Conservation (phyloP, 2,329 filamentous ascomycete species). For the Passalora sequoiae region DNA sequence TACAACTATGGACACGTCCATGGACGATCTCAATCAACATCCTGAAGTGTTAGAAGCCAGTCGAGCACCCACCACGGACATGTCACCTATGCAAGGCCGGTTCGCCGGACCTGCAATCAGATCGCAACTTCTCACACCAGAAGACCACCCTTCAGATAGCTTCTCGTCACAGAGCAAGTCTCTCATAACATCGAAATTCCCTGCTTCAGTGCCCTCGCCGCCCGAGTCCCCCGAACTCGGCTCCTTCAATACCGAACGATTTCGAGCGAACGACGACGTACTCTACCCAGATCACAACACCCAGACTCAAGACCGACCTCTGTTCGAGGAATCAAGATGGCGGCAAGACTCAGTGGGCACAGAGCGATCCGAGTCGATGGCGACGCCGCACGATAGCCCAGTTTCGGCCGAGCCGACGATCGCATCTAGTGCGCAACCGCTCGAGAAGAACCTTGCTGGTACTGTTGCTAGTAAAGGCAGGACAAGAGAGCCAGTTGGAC, state of each 20-base stretch:
- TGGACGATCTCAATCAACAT: too few species aligned
- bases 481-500: conserved; percentile 4
- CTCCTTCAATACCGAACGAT: conserved; percentile 11
- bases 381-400: conserved; percentile 4
- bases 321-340: conserved; percentile 5
- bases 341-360: not conserved
- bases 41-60: too few species aligned
- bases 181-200: conserved; percentile 5
- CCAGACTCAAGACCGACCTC: conserved; percentile 5
- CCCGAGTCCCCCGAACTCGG: conserved; percentile 22
- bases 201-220: conserved; percentile 17
- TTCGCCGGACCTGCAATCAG: not conserved
- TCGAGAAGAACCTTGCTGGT: not conserved
- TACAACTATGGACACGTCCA: too few species aligned
- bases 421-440: not conserved
- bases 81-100: too few species aligned
- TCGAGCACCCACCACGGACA: too few species aligned
- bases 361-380: not conserved
- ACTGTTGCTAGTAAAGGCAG: not conserved
- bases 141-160: conserved; percentile 19
- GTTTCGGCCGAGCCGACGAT: not conserved
- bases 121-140: conserved; percentile 21
- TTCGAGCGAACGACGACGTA: conserved; percentile 16
- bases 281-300: conserved; percentile 19
- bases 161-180: conserved; percentile 12